Evolutionary conservation across 768 basidiomycete genomes (phyloP).

Genomic region (Tubosaeta brunneosetosa): DNA sequence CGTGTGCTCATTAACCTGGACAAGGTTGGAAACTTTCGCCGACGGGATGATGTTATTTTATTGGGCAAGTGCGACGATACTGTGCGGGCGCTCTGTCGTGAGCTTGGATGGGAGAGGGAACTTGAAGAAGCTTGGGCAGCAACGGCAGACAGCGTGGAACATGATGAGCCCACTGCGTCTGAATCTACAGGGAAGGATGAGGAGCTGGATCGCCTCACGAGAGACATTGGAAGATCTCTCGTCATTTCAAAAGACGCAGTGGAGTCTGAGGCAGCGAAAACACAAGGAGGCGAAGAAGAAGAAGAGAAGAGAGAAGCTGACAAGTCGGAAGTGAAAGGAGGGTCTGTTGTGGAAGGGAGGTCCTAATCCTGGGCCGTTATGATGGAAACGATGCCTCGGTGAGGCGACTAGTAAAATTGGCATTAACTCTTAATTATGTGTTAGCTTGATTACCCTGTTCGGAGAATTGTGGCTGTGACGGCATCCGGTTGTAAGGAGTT

Average conservation of each 20-base stretch:
- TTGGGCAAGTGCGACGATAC: slow-evolving; percentile 71
- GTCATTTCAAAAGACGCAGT: slow-evolving; percentile 10
- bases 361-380: neutral
- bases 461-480: no score
- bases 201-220: slow-evolving; percentile 26
- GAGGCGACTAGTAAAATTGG: neutral
- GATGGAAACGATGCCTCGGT: neutral
- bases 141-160: slow-evolving; percentile 36
- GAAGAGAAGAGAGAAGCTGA: neutral
- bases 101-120: slow-evolving; percentile 73
- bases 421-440: neutral
- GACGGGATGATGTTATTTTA: slow-evolving; percentile 55
- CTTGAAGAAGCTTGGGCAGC: slow-evolving; percentile 51
- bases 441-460: no score
- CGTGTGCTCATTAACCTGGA: slow-evolving; percentile 91
- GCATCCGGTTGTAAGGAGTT: no score
- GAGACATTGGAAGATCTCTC: slow-evolving; percentile 19
- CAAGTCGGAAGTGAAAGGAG: neutral
- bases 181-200: slow-evolving; percentile 11
- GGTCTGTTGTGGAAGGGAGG: slow-evolving; percentile 4
- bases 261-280: neutral
- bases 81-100: slow-evolving; percentile 54
- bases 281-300: neutral
- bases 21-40: slow-evolving; percentile 63
- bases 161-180: slow-evolving; percentile 1